Evolutionary conservation across 163 green algal genomes (phyloP), one percentile per base, ranked within the genome.

Genomic region (Prototheca wickerhamii): DNA sequence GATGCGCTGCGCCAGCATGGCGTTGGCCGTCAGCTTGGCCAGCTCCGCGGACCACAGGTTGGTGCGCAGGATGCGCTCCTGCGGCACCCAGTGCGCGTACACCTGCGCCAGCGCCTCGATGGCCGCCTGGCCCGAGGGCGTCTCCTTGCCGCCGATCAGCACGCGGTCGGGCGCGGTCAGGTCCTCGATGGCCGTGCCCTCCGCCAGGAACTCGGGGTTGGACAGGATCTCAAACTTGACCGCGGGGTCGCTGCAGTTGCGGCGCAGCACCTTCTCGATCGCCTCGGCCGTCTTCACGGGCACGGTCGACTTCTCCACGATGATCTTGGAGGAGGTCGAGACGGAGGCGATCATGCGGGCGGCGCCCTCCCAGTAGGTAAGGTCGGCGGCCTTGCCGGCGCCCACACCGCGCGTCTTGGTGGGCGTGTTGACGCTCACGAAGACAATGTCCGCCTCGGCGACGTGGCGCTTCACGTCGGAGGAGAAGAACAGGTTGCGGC

Each of bases 241-340:
- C 26, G 68, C 72, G 15, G 78, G 70, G 69, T 94, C 69, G 20
- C 51, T 70, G 79, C 87, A 95, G 74, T 96, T 99, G 29, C 92
- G 76, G 46, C 80, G 75, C 26, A 98, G 78, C 35, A 97, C 94
- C 87, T 98, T 99, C 69, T 93, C 88, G 64, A 99, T 98, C 15
- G 94, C 94, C 68, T 99, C 91, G 3, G 94, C 94, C 0, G 94
- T 99, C 76, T 99, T 98, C 18, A 99, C 94, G n/a, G 94, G 94
- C 35, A 99, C 94, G 15, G 94, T 99, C 21, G 88, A 97, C 84
- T 99, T 99, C 83, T 99, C 94, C 49, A 99, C 94, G 28, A 99
- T 86, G 60, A 98, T 97, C 78, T 99, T 99, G 72, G 58, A 74
- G 51, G 60, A 63, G 23, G 75, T 96, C 37, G 88, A 95, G 2